Percentiles rank a stretch among this genome's conserved stretches.
These are phyloP conservation scores for Trichosanthes truncata DNA, from an alignment of 306 rosid genomes.

Conservation along the genomic window DNA sequence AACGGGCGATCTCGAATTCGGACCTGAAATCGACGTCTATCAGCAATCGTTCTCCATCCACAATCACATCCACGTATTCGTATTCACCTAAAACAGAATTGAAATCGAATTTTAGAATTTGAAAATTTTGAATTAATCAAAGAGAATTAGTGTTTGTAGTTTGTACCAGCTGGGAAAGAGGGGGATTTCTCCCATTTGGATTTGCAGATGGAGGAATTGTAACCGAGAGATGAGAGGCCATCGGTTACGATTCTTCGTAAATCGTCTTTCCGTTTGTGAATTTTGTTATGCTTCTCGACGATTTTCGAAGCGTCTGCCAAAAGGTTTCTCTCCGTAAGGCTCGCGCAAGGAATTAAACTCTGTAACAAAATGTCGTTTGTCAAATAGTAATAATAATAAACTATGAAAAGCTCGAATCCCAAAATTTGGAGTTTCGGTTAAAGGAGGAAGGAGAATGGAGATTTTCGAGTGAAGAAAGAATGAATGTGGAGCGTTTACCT, in stretches of 20 bases:
- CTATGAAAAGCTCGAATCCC: neutral
- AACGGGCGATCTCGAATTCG: constrained; percentile 91
- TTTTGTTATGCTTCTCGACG: constrained; percentile 63
- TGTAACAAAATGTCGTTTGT: constrained; percentile 12
- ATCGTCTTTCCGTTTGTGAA: constrained; percentile 56
- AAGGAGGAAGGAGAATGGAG: neutral
- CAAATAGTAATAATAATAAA: too few relatives aligned
- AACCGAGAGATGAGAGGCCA: constrained; percentile 57
- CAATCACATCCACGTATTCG: constrained; percentile 73
- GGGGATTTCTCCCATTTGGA: constrained; percentile 86
- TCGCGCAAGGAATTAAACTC: constrained; percentile 68
- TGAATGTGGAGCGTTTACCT: constrained; percentile 33
- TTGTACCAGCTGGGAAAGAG: constrained; percentile 66
- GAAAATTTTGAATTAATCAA: neutral
- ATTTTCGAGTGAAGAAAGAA: neutral
- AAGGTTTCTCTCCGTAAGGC: constrained; percentile 74
- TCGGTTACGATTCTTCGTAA: constrained; percentile 55
- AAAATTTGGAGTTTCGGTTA: neutral
- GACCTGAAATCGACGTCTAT: constrained; percentile 87
- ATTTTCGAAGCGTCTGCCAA: constrained; percentile 81
- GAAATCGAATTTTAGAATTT: neutral
- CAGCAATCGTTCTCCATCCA: constrained; percentile 68
- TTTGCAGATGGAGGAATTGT: constrained; percentile 68
- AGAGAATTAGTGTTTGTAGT: neutral
- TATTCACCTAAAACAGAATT: constrained; percentile 59